Evolutionary conservation across 768 basidiomycete genomes (phyloP).

Genomic region (Gyrodon lividus): DNA sequence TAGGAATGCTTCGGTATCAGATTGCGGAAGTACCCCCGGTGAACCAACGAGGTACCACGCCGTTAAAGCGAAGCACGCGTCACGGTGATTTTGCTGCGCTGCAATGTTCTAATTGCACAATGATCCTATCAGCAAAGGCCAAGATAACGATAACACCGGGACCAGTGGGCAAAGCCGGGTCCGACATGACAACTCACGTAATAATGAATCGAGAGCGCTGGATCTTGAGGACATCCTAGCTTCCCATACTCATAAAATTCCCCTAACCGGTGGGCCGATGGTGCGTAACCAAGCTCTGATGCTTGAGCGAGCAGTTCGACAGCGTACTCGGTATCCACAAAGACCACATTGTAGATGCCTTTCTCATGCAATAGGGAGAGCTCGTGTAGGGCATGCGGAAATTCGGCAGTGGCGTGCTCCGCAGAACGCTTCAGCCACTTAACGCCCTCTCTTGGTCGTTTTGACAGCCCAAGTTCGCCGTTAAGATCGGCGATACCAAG

Average conservation of each 20-base stretch:
- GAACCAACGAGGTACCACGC: slow-evolving; percentile 99
- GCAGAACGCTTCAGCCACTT: slow-evolving; percentile 98
- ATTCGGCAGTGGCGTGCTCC: slow-evolving; percentile 91
- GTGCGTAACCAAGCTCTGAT: slow-evolving; percentile 93
- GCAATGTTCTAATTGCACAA: slow-evolving; percentile 79
- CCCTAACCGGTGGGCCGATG: slow-evolving; percentile 91
- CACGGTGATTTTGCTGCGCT: slow-evolving; percentile 94
- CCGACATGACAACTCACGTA: slow-evolving; percentile 70
- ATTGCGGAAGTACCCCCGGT: slow-evolving; percentile 95
- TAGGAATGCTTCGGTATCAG: slow-evolving; percentile 95
- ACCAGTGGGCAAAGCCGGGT: not conserved
- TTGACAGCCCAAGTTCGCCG: slow-evolving; percentile 84
- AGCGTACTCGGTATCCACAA: slow-evolving; percentile 95
- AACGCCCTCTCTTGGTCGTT: slow-evolving; percentile 92
- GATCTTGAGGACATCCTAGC: slow-evolving; percentile 96
- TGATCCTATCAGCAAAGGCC: slow-evolving; percentile 8
- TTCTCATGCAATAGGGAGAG: slow-evolving; percentile 90
- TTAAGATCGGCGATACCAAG: slow-evolving; percentile 96
- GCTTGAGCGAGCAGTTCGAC: slow-evolving; percentile 94
- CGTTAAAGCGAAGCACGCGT: slow-evolving; percentile 96
- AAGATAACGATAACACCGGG: not conserved
- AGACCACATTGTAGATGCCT: slow-evolving; percentile 98
- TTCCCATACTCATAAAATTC: slow-evolving; percentile 99
- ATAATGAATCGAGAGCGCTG: slow-evolving; percentile 97
- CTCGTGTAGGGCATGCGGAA: slow-evolving; percentile 95